A percentile compares a stretch with the other conserved stretches of the same genome.
Conservation (phyloP, 2,329 filamentous ascomycete genomes). For the Fusarium sp. region DNA sequence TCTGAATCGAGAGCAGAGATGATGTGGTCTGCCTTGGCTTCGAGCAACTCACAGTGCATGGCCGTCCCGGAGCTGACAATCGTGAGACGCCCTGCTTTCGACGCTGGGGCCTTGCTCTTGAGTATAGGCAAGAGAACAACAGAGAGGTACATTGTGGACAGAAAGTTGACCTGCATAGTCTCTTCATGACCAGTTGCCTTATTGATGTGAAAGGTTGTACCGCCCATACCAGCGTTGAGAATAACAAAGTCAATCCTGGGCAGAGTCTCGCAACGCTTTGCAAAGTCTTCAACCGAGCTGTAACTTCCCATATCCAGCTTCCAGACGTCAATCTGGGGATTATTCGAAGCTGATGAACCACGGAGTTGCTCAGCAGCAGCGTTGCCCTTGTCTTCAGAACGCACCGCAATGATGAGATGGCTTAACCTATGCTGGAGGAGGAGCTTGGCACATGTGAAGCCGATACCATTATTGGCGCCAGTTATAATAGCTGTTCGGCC, state of each 20-base stretch:
- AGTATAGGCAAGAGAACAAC: not conserved
- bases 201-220: not conserved
- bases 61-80: not conserved
- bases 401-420: slow-evolving; percentile 4
- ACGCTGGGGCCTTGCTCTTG: not conserved
- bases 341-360: fast-evolving
- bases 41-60: slow-evolving; percentile 1
- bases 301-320: not conserved
- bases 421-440: not conserved
- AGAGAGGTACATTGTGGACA: not conserved
- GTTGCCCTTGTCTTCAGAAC: not conserved
- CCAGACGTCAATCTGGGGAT: not conserved
- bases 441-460: slow-evolving; percentile 2
- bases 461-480: not conserved
- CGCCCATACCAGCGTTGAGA: slow-evolving; percentile 9
- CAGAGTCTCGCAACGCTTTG: not conserved
- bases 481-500: not conserved
- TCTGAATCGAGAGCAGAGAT: not conserved
- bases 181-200: slow-evolving; percentile 3
- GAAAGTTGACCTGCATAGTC: slow-evolving; percentile 8
- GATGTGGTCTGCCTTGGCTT: not conserved
- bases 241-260: not conserved
- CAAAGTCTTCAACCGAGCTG: not conserved
- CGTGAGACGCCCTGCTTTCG: not conserved
- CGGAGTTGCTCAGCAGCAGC: not conserved